A percentile compares a stretch with the other conserved stretches of the same genome.
Conservation (phyloP, 768 basidiomycete genomes). For the Melanogaster broomeanus region DNA sequence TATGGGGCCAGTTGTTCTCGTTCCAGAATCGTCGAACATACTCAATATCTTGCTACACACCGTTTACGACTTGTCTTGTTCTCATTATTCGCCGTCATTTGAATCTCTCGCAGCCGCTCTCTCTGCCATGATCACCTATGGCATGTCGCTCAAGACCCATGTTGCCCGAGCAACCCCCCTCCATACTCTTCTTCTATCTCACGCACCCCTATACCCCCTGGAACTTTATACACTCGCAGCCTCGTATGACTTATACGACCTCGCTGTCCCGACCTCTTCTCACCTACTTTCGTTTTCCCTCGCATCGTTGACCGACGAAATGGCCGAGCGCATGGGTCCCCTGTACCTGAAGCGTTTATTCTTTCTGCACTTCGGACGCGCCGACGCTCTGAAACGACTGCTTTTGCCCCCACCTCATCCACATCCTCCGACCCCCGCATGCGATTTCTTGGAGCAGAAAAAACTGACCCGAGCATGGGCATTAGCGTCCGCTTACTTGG, state of each 20-base stretch:
- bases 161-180: constrained; percentile 57
- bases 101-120: constrained; percentile 59
- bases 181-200: constrained; percentile 59
- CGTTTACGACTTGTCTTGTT: constrained; percentile 70
- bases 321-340: constrained; percentile 69
- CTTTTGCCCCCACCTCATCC: constrained; percentile 74
- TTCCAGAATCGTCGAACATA: constrained; percentile 60
- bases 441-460: constrained; percentile 78
- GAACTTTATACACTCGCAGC: constrained; percentile 76
- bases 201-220: constrained; percentile 68
- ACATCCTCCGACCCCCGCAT: constrained; percentile 67
- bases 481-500: constrained; percentile 77
- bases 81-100: constrained; percentile 72
- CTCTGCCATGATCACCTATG: constrained; percentile 58
- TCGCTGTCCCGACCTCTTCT: constrained; percentile 74
- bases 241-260: constrained; percentile 62
- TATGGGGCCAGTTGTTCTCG: constrained; percentile 52
- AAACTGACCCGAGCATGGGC: constrained; percentile 82
- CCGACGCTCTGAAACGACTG: constrained; percentile 79
- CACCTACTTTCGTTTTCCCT: constrained; percentile 75
- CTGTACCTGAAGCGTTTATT: constrained; percentile 80
- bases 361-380: constrained; percentile 80
- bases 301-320: constrained; percentile 66
- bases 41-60: constrained; percentile 76
- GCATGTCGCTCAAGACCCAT: constrained; percentile 50